Conservation (phyloP, 331 rosid genomes). For the Pyracantha coccinea region DNA sequence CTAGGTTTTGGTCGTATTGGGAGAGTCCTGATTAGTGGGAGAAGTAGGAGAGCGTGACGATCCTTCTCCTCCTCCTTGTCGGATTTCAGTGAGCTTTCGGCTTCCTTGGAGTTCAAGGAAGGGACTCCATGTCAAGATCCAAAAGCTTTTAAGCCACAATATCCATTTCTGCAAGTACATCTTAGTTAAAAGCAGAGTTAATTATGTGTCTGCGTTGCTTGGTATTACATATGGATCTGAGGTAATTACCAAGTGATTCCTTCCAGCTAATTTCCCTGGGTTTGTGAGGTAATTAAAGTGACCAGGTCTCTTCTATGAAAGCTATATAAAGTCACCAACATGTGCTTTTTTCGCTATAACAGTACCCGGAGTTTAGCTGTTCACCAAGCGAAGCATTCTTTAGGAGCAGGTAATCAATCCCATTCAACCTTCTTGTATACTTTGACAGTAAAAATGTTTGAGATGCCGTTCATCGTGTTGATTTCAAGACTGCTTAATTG, state of each 20-base stretch:
- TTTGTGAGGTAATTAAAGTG: neutral
- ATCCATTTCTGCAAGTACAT: neutral
- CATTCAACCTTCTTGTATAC: no score
- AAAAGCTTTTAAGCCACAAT: neutral
- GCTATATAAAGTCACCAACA: neutral
- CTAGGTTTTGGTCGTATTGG: no score
- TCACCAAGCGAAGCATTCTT: no score
- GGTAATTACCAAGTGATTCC: neutral
- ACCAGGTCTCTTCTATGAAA: neutral
- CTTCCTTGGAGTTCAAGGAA: neutral
- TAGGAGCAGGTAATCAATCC: no score
- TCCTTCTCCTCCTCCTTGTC: neutral
- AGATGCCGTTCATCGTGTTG: no score
- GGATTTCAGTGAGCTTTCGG: neutral
- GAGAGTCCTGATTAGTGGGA: no score
- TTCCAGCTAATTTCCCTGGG: neutral
- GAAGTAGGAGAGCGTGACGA: neutral
- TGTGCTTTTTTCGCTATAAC: no score
- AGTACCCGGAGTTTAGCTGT: no score
- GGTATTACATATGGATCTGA: neutral
- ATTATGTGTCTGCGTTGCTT: neutral
- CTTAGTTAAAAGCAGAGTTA: neutral
- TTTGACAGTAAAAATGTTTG: no score
- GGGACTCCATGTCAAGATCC: neutral
- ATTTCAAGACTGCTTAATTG: no score